These are phyloP conservation scores for Xylaria digitata DNA, from an alignment of 2,329 filamentous ascomycete species.

Conservation along the genomic window DNA sequence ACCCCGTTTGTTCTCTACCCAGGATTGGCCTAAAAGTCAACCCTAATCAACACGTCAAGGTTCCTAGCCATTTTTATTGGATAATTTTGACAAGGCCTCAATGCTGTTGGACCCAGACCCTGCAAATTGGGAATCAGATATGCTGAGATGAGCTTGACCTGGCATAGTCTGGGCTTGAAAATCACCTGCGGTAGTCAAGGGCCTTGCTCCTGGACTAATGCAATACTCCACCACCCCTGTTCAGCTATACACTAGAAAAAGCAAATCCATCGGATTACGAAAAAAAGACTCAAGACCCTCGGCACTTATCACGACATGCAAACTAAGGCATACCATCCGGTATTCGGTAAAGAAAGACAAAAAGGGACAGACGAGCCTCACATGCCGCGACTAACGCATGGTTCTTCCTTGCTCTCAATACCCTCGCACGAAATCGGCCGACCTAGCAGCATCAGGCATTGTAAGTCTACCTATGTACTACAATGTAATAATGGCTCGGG, in stretches of 20 bases:
- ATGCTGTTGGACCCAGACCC: slow-evolving; percentile 28
- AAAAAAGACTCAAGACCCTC: slow-evolving; percentile 22
- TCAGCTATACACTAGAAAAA: slow-evolving; percentile 33
- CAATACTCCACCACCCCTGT: slow-evolving; percentile 33
- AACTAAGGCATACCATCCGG: slow-evolving; percentile 26
- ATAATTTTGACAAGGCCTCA: slow-evolving; percentile 14
- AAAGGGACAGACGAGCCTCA: slow-evolving; percentile 30
- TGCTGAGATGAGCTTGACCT: slow-evolving; percentile 20
- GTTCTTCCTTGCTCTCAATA: slow-evolving; percentile 34
- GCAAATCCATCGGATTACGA: slow-evolving; percentile 31
- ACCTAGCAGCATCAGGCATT: slow-evolving; percentile 33
- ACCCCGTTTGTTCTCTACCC: slow-evolving; percentile 17
- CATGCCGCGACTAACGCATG: slow-evolving; percentile 35
- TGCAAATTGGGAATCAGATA: slow-evolving; percentile 26
- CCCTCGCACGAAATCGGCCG: slow-evolving; percentile 36
- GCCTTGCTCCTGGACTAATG: slow-evolving; percentile 32
- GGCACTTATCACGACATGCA: slow-evolving; percentile 27
- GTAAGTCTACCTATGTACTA: slow-evolving; percentile 29
- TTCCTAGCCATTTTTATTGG: slow-evolving; percentile 19
- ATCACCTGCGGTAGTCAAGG: slow-evolving; percentile 30
- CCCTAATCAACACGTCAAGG: slow-evolving; percentile 19
- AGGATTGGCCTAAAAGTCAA: slow-evolving; percentile 17
- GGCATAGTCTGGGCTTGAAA: slow-evolving; percentile 31
- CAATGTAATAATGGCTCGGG: slow-evolving; percentile 37
- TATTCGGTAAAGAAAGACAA: slow-evolving; percentile 23